Percentiles rank a stretch among this genome's conserved stretches.
Conservation (phyloP, 192 early-diverging fungal genomes). For the Umbelopsis ramanniana region DNA sequence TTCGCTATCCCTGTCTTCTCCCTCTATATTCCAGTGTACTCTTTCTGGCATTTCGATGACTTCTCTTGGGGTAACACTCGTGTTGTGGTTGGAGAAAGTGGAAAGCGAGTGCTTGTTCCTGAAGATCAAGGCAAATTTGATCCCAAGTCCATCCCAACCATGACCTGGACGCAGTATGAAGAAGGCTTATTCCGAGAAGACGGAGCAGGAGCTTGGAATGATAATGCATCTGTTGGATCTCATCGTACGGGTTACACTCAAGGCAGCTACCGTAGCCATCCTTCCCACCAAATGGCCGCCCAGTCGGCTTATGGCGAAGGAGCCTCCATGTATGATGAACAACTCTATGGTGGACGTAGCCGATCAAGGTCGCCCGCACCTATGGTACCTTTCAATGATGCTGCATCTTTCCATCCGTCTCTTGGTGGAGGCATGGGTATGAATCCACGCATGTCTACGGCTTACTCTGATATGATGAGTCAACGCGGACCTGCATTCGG, state of each 20-base stretch:
- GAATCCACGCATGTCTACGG: slow-evolving; percentile 22
- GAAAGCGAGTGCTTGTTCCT: slow-evolving; percentile 65
- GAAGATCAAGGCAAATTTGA: slow-evolving; percentile 80
- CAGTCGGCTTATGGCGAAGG: slow-evolving; percentile 5
- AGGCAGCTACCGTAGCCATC: slow-evolving; percentile 44
- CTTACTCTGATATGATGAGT: slow-evolving; percentile 27
- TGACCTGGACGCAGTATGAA: slow-evolving; percentile 86
- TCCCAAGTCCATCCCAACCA: slow-evolving; percentile 73
- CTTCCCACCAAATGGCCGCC: slow-evolving; percentile 12
- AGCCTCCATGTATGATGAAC: slow-evolving; percentile 1
- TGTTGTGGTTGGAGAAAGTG: slow-evolving; percentile 85
- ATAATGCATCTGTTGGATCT: slow-evolving; percentile 49
- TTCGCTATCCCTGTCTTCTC: slow-evolving; percentile 90
- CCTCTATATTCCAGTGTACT: slow-evolving; percentile 82
- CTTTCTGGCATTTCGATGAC: slow-evolving; percentile 99
- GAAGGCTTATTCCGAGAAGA: slow-evolving; percentile 68
- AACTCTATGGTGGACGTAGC: slow-evolving; percentile 9
- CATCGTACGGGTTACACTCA: slow-evolving; percentile 49
- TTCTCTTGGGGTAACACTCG: slow-evolving; percentile 99
- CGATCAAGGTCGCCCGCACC: slow-evolving; percentile 25
- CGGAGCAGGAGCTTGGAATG: slow-evolving; percentile 37
- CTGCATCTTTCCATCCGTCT: background rate
- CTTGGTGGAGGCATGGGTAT: background rate
- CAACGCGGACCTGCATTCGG: slow-evolving; percentile 24
- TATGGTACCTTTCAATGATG: slow-evolving; percentile 20